Evolutionary conservation across 495 filamentous ascomycete genomes (phyloP).

Genomic region (Durotheca rogersii): DNA sequence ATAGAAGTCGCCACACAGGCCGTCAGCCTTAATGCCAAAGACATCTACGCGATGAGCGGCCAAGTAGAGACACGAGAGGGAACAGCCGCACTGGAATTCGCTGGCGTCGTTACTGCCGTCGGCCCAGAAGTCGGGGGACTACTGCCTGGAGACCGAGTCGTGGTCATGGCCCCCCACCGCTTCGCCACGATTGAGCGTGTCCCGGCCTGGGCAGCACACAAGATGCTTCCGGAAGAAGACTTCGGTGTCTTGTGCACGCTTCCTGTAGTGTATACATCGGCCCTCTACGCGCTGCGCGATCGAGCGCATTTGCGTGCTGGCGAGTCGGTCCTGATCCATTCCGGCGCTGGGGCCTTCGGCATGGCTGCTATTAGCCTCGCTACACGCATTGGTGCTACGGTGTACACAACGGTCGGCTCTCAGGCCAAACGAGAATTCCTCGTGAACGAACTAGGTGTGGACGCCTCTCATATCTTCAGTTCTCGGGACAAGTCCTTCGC

Average conservation of each 20-base stretch:
- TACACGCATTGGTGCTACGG: constrained; percentile 44
- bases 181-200: constrained; percentile 38
- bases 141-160: constrained; percentile 40
- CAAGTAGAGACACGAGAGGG: constrained; percentile 5
- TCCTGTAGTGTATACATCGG: constrained; percentile 50
- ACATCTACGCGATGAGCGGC: constrained; percentile 10
- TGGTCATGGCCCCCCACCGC: constrained; percentile 31
- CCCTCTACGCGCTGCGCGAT: constrained; percentile 46
- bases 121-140: constrained; percentile 5
- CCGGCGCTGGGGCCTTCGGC: constrained; percentile 51
- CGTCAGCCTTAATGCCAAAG: constrained; percentile 37
- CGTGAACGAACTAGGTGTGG: constrained; percentile 43
- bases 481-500: constrained; percentile 41
- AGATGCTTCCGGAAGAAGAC: constrained; percentile 27
- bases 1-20: constrained; percentile 38
- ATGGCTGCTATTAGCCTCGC: constrained; percentile 53
- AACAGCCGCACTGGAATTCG: constrained; percentile 12
- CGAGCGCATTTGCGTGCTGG: constrained; percentile 36
- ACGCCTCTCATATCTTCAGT: constrained; percentile 49
- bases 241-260: constrained; percentile 34
- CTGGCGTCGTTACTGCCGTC: constrained; percentile 9
- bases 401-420: constrained; percentile 53
- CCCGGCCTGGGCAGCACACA: constrained; percentile 30
- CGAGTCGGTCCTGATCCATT: constrained; percentile 57
- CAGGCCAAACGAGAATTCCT: constrained; percentile 45